Evolutionary conservation across 768 basidiomycete species (phyloP).

Genomic region (Rhizopogon rudus): DNA sequence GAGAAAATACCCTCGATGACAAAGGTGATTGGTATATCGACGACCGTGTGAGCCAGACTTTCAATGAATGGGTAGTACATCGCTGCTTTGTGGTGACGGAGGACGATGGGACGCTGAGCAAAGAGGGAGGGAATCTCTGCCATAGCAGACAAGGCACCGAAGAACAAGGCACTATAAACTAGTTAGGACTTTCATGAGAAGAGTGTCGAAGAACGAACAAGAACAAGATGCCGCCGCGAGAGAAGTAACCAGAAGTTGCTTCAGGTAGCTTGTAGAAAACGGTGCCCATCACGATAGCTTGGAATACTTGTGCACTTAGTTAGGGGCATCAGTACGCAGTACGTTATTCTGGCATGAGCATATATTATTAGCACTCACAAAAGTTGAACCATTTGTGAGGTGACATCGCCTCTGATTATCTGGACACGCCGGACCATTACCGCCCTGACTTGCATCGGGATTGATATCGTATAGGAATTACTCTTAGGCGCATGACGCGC

Average conservation of each 20-base stretch:
- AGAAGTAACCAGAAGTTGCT: constrained; percentile 32
- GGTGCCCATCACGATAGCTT: constrained; percentile 31
- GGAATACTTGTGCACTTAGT: constrained; percentile 38
- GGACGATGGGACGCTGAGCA: constrained; percentile 38
- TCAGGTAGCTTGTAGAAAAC: constrained; percentile 41
- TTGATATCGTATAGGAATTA: constrained; percentile 47
- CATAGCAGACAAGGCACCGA: constrained; percentile 55
- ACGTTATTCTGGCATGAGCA: constrained; percentile 5
- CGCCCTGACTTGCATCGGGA: constrained; percentile 41
- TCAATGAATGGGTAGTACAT: constrained; percentile 50
- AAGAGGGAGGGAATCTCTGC: constrained; percentile 51
- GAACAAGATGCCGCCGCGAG: constrained; percentile 81
- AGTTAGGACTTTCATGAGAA: constrained; percentile 3
- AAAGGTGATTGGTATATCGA: constrained; percentile 41
- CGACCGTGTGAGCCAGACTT: constrained; percentile 40
- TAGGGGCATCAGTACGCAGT: neutral
- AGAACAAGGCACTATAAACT: constrained; percentile 44
- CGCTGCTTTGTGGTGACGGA: constrained; percentile 38
- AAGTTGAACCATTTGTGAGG: constrained; percentile 25
- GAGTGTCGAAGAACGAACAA: constrained; percentile 41
- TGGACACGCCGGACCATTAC: constrained; percentile 44
- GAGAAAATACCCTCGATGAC: constrained; percentile 28
- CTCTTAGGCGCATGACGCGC: constrained; percentile 39
- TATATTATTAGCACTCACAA: constrained; percentile 15
- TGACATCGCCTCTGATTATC: constrained; percentile 37